Conservation (phyloP, 495 filamentous ascomycete species). For the Xylaria venustula region DNA sequence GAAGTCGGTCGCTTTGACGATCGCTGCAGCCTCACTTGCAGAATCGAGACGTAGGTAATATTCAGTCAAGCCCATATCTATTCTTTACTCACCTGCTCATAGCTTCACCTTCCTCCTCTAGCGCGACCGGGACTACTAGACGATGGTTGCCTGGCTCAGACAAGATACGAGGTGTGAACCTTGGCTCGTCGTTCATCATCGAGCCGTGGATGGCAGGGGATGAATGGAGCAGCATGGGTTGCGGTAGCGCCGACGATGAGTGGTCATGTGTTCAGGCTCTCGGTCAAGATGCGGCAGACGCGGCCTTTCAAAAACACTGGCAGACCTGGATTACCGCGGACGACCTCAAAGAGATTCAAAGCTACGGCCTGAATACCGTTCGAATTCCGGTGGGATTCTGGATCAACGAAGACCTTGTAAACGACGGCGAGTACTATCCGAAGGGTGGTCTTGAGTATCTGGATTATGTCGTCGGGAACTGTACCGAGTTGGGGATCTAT, state of each 20-base stretch:
- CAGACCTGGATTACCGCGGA: constrained; percentile 54
- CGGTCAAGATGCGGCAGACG: constrained; percentile 53
- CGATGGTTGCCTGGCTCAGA: constrained; percentile 35
- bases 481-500: constrained; percentile 54
- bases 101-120: background rate
- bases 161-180: constrained; percentile 62
- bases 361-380: constrained; percentile 58
- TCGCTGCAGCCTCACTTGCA: background rate
- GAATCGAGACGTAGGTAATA: constrained; percentile 9
- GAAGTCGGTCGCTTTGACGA: constrained; percentile 1
- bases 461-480: constrained; percentile 55
- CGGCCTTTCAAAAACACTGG: constrained; percentile 59
- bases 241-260: constrained; percentile 49
- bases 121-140: background rate
- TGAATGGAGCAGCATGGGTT: constrained; percentile 55
- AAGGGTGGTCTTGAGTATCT: constrained; percentile 55
- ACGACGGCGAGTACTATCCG: constrained; percentile 51
- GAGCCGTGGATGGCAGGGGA: constrained; percentile 58
- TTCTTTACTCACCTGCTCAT: background rate
- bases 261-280: constrained; percentile 56
- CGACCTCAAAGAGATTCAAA: constrained; percentile 54
- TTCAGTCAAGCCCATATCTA: background rate
- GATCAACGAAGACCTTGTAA: constrained; percentile 58
- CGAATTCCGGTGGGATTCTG: constrained; percentile 65
- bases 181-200: constrained; percentile 59